These are phyloP conservation scores for Nephromyces sp. DNA, from an alignment of 169 alveolate species.

Conservation along the genomic window DNA sequence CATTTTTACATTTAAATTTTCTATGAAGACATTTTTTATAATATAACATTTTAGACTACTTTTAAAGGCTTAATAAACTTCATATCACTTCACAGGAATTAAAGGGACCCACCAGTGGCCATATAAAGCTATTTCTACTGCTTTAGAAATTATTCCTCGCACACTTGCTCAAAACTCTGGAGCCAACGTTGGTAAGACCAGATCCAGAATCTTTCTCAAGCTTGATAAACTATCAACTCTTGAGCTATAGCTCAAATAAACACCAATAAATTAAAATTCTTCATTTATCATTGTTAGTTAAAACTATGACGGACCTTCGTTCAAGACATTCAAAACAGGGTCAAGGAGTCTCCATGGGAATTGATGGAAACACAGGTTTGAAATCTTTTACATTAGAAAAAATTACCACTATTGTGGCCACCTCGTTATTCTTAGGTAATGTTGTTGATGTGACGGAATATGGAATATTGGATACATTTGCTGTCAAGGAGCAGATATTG, in stretches of 20 bases:
- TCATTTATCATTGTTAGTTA: constrained; percentile 58
- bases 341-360: constrained; percentile 58
- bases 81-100: constrained; percentile 22
- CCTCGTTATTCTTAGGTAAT: background rate
- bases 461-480: constrained; percentile 83
- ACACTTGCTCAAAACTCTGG: constrained; percentile 98
- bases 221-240: no score
- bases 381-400: constrained; percentile 70
- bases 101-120: constrained; percentile 88
- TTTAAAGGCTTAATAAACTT: no score
- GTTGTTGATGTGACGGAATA: constrained; percentile 58
- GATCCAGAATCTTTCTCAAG: no score
- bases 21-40: no score
- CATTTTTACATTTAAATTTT: background rate
- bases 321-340: constrained; percentile 51
- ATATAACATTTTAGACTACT: no score
- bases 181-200: constrained; percentile 80
- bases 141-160: constrained; percentile 96
- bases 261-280: no score
- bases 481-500: constrained; percentile 87
- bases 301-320: constrained; percentile 78
- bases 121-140: constrained; percentile 91
- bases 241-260: no score
- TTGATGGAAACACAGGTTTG: constrained; percentile 92
- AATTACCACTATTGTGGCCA: background rate